Percentiles rank a stretch among this genome's conserved stretches.
These are phyloP conservation scores for Intubia oerlemansii DNA, from an alignment of 2,329 filamentous ascomycete genomes.

Conservation along the genomic window DNA sequence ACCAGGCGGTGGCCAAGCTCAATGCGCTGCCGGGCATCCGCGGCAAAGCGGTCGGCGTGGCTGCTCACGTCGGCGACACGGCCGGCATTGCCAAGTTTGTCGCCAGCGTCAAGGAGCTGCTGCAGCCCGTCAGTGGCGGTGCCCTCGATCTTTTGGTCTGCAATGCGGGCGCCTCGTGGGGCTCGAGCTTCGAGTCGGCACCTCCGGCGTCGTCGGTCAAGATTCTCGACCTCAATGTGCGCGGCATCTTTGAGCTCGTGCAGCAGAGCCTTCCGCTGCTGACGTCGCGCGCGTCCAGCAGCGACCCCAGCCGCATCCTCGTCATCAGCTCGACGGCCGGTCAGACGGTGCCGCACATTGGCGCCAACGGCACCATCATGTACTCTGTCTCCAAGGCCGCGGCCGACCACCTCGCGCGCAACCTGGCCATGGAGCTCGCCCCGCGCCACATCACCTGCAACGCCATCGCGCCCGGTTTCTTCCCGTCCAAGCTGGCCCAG, in stretches of 20 bases:
- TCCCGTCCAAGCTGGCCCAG: slow-evolving; percentile 44
- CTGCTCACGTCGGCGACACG: slow-evolving; percentile 41
- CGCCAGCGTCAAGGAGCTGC: slow-evolving; percentile 29
- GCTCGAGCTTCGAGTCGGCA: slow-evolving; percentile 40
- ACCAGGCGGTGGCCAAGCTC: slow-evolving; percentile 41
- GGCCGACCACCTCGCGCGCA: slow-evolving; percentile 29
- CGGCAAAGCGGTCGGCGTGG: slow-evolving; percentile 38
- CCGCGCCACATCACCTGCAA: slow-evolving; percentile 43
- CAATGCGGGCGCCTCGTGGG: slow-evolving; percentile 51
- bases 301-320: slow-evolving; percentile 39
- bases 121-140: slow-evolving; percentile 30
- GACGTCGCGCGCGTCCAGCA: slow-evolving; percentile 12
- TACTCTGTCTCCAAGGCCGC: slow-evolving; percentile 52
- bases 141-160: slow-evolving; percentile 46
- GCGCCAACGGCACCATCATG: slow-evolving; percentile 38
- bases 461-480: slow-evolving; percentile 44
- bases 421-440: slow-evolving; percentile 49
- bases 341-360: slow-evolving; percentile 35
- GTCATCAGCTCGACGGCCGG: slow-evolving; percentile 47
- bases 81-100: slow-evolving; percentile 40
- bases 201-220: slow-evolving; percentile 39
- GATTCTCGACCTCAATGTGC: slow-evolving; percentile 50
- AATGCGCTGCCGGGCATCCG: slow-evolving; percentile 37
- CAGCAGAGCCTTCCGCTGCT: slow-evolving; percentile 23
- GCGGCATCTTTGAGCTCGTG: slow-evolving; percentile 47